Base-by-base conservation (phyloP, 441 rosid genomes). In the Syzygium syzygioides region DNA sequence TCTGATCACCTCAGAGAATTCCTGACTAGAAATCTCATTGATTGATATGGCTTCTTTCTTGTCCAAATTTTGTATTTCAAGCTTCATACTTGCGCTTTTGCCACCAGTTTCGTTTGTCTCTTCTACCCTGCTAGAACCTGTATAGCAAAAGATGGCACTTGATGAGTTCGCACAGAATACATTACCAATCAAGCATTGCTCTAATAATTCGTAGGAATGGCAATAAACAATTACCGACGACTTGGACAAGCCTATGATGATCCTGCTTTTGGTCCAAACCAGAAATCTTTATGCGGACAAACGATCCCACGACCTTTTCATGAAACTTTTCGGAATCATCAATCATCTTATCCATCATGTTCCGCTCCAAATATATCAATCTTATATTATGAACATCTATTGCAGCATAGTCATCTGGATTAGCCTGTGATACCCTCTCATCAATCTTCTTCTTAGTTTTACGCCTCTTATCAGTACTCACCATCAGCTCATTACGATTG, bases 191-290 rank as follows among this genome's bases (percentile, higher is more conserved):
- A 66, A 59, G 55, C 15, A 85, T 14, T 76, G n/a, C 83, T 76
- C 83, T 41, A 14, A 86, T 53, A 88, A 92, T 87, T 84, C 76
- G 80, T 54, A 88, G 87, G 34, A 79, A 79, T 57, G 87, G 90
- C 84, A 87, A 80, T 91, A 88, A 91, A 83, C 90, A 90, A 88
- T 87, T 97, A 98, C 99, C 99, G 91, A 95, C 89, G 85, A 98
- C 98, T 95, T 93, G 98, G 88, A 96, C 99, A 90, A 98, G 99
- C 94, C 99, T 94, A 91, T 95, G 87, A 90, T 91, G 90, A 88
- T 96, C 99, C 92, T 94, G 96, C 92, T 93, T 96, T 93, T 92
- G 95, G 89, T 96, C 98, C 57, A 89, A 92, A 37, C 94, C 95
- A 90, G 95, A 89, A 90, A 96, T 93, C 94, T 92, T 95, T 90